These are phyloP conservation scores for Coemansia sp. DNA, from an alignment of 192 early-diverging fungal genomes.

Conservation along the genomic window DNA sequence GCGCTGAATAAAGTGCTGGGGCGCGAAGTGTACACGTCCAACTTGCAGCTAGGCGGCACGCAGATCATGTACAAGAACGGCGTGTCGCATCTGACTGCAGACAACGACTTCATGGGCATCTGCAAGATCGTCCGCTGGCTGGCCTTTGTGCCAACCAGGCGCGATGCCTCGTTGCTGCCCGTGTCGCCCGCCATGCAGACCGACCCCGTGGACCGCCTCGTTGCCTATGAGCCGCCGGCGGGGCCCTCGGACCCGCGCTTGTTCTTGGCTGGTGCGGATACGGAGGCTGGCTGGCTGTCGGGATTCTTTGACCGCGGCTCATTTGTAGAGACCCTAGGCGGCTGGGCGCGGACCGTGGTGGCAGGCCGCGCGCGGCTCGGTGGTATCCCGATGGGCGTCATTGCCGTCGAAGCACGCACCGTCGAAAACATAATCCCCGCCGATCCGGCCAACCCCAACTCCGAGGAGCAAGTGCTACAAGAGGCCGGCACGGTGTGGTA, in stretches of 20 bases:
- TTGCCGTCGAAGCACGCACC: slow-evolving; percentile 95
- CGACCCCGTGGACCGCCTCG: slow-evolving; percentile 82
- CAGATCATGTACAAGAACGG: slow-evolving; percentile 99
- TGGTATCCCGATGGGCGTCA: slow-evolving; percentile 96
- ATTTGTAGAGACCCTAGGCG: slow-evolving; percentile 93
- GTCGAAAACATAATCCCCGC: slow-evolving; percentile 92
- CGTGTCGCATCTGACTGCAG: slow-evolving; percentile 94
- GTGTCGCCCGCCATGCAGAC: slow-evolving; percentile 57
- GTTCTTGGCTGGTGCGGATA: slow-evolving; percentile 83
- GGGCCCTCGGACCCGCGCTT: slow-evolving; percentile 89
- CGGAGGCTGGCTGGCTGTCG: slow-evolving; percentile 66
- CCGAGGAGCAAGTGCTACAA: slow-evolving; percentile 83
- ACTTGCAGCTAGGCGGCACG: slow-evolving; percentile 97
- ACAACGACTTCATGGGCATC: slow-evolving; percentile 95
- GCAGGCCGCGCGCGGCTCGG: slow-evolving; percentile 94
- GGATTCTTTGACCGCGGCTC: slow-evolving; percentile 99
- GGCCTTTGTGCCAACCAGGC: slow-evolving; percentile 80
- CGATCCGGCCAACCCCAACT: slow-evolving; percentile 92
- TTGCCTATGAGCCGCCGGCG: slow-evolving; percentile 83
- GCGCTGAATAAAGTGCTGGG: slow-evolving; percentile 99
- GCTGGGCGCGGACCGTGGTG: slow-evolving; percentile 97
- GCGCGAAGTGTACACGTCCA: slow-evolving; percentile 97
- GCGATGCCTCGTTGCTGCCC: slow-evolving; percentile 66
- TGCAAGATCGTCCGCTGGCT: slow-evolving; percentile 94
- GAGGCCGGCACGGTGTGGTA: slow-evolving; percentile 99